A percentile compares a stretch with the other conserved stretches of the same genome.
Evolutionary conservation across 768 basidiomycete genomes (phyloP).

Genomic region (Tylopilus sp.): DNA sequence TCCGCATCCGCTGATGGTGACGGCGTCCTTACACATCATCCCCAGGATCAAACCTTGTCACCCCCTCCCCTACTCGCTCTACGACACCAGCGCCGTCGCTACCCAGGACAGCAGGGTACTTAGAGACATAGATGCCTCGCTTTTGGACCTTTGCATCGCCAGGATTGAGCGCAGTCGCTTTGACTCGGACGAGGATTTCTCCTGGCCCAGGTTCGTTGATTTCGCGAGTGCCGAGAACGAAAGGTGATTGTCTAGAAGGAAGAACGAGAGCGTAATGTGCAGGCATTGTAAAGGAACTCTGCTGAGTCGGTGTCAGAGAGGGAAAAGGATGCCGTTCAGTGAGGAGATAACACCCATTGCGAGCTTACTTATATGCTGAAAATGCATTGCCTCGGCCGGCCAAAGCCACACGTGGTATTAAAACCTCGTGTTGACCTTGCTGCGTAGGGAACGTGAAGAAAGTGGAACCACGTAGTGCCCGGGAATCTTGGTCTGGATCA

Average conservation of each 20-base stretch:
- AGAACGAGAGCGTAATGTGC: slow-evolving; percentile 30
- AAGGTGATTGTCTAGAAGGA: slow-evolving; percentile 34
- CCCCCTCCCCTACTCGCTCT: slow-evolving; percentile 48
- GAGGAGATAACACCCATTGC: slow-evolving; percentile 15
- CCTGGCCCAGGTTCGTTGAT: slow-evolving; percentile 44
- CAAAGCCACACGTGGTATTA: slow-evolving; percentile 25
- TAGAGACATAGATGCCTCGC: slow-evolving; percentile 35
- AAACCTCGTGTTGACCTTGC: slow-evolving; percentile 35
- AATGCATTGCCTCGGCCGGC: slow-evolving; percentile 28
- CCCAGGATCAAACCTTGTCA: slow-evolving; percentile 46
- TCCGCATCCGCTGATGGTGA: slow-evolving; percentile 5
- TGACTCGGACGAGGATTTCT: slow-evolving; percentile 47
- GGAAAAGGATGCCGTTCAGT: slow-evolving; percentile 15
- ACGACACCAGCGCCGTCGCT: slow-evolving; percentile 51
- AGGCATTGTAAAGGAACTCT: slow-evolving; percentile 22
- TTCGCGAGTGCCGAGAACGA: slow-evolving; percentile 31
- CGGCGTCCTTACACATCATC: slow-evolving; percentile 46
- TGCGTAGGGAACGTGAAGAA: slow-evolving; percentile 28
- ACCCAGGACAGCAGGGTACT: slow-evolving; percentile 47
- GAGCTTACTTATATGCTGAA: slow-evolving; percentile 30
- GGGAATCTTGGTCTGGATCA: slow-evolving; percentile 33
- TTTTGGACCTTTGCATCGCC: slow-evolving; percentile 51
- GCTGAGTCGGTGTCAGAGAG: slow-evolving; percentile 5
- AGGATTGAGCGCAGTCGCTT: slow-evolving; percentile 49
- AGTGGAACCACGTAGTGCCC: slow-evolving; percentile 22